Base-by-base conservation (phyloP, 306 rosid species). In the Echinosophora koreensis region DNA sequence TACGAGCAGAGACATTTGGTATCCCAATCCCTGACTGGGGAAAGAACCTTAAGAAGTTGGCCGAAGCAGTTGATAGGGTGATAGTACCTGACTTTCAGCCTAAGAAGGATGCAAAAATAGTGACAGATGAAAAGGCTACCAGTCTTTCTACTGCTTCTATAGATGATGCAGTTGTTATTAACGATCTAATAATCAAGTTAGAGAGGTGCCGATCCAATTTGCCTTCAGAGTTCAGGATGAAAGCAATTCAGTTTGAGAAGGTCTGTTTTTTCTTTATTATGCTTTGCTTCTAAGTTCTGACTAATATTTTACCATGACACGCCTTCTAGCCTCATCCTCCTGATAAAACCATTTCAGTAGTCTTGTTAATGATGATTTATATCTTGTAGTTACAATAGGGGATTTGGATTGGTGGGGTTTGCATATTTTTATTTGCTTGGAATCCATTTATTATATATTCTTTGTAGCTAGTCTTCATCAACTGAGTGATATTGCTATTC, bases 181-280 rank as follows among this genome's bases (percentile, higher is more conserved):
- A 87, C 59, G 96, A 89, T 56, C 82, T 93, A 47, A 80, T 86
- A 28, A 30, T 2, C 49, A 87, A 74, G 78, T 82, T 90, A 52
- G 94, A 90, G 85, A 88, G 84, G 4, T 83, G 88, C 39, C 80
- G 84, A 30, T 37, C 79, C 17, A 83, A 72, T 51, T 73, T 90
- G 72, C 79, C 84, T 0, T 85, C 87, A 22, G 88, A 78, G 46
- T 90, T 86, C 84, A 86, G 89, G 85, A 90, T 93, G 97, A 93
- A 88, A 74, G 96, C 97, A 37, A 82, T 93, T 79, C 96, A 86
- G 47, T 93, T 93, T 46, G 97, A 93, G 84, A 93, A 93, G 96
- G 97, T 92, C 6, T 14, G 56, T 41, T 15, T 44, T 56, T 35
- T 34, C 3, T 10, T 7, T n/a, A 5, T 10, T 5, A 9, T 71